A percentile compares a stretch with the other conserved stretches of the same genome.
phyloP scores from a whole-genome alignment of 2,329 filamentous ascomycete species.

The Didymella pomorum region DNA sequence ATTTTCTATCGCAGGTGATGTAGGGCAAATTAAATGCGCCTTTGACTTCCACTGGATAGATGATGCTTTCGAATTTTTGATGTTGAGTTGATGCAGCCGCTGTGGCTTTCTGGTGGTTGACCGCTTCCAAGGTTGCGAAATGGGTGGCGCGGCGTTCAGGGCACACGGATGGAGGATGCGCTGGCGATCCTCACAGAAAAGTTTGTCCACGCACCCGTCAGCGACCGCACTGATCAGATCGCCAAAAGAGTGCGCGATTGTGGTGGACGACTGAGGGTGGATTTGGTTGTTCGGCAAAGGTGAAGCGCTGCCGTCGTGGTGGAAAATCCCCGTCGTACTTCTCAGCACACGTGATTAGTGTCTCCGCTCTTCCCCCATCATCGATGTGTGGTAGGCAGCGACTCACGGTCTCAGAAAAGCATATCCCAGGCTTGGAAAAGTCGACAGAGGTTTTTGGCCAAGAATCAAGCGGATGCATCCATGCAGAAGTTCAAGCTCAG shows the following conservation, averaged over 20 bases:
- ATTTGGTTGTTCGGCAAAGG: slow-evolving; percentile 15
- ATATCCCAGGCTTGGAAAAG: too few relatives aligned
- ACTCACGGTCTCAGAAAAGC: background rate
- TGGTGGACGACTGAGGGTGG: background rate
- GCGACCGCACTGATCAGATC: background rate
- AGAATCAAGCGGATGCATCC: background rate
- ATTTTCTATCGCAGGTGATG: background rate
- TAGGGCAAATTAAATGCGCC: background rate
- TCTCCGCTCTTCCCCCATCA: background rate
- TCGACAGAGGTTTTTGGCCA: background rate
- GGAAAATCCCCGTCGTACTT: slow-evolving; percentile 12
- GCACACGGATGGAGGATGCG: slow-evolving; percentile 8
- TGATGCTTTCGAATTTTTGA: too few relatives aligned
- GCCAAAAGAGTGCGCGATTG: slow-evolving; percentile 4
- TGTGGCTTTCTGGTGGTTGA: background rate
- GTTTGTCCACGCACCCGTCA: background rate
- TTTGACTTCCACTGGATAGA: background rate
- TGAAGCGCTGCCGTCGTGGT: slow-evolving; percentile 15
- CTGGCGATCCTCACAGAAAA: slow-evolving; percentile 4
- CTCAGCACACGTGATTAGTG: slow-evolving; percentile 18
- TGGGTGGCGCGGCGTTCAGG: slow-evolving; percentile 10
- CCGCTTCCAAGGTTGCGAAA: background rate
- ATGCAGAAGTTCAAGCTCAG: background rate
- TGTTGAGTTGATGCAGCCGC: background rate
- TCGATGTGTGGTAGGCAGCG: background rate